Percentiles rank a stretch among this genome's conserved stretches.
Evolutionary conservation across 139 green algal species (phyloP).

Genomic region (Chlorella vulgaris): DNA sequence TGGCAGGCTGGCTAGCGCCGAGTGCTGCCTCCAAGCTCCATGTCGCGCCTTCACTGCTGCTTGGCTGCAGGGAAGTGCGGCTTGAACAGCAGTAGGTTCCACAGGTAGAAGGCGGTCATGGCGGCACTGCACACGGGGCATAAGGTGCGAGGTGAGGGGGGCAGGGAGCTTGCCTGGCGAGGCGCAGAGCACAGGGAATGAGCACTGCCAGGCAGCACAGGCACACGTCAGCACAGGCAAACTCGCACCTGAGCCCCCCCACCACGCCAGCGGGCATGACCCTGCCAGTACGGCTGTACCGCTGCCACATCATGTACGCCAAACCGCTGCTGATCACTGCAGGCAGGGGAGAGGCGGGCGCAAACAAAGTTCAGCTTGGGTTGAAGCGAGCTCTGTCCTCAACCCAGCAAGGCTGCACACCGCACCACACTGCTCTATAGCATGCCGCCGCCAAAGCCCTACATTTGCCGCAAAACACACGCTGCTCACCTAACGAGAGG

Average conservation of each 20-base stretch:
- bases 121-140: not conserved
- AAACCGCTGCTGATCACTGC: constrained; percentile 24
- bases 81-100: constrained; percentile 32
- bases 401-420: not conserved
- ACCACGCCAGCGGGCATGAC: constrained; percentile 32
- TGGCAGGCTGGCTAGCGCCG: no score
- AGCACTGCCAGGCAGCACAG: no score
- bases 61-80: constrained; percentile 24
- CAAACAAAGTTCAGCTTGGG: not conserved
- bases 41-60: constrained; percentile 14
- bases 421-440: not conserved
- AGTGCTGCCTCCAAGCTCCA: no score
- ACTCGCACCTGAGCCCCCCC: constrained; percentile 2
- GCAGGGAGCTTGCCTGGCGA: not conserved
- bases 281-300: constrained; percentile 21
- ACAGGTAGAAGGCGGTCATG: constrained; percentile 19
- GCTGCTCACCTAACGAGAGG: constrained; percentile 9
- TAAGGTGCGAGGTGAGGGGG: no score
- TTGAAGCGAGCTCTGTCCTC: no score
- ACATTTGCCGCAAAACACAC: not conserved
- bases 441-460: not conserved
- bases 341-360: not conserved
- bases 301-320: constrained; percentile 29
- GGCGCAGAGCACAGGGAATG: not conserved
- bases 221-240: not conserved